A percentile compares a stretch with the other conserved stretches of the same genome.
These are phyloP conservation scores for Lipomyces yamadae DNA, from an alignment of 805 yeast species.

Conservation along the genomic window DNA sequence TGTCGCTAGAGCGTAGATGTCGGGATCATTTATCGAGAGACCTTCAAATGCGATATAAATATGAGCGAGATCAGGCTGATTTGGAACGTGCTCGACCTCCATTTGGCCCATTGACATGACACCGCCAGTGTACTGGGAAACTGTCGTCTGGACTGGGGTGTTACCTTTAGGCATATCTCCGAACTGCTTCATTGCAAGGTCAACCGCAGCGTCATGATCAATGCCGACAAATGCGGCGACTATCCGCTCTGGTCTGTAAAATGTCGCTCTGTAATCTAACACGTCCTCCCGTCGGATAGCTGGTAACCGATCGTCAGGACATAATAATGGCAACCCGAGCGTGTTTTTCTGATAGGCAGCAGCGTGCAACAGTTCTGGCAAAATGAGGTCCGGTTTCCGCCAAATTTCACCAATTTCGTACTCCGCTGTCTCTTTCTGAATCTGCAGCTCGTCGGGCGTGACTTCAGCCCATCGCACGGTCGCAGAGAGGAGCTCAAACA, in stretches of 20 bases:
- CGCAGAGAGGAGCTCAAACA: constrained; percentile 77
- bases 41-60: constrained; percentile 90
- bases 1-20: constrained; percentile 87
- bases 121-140: constrained; percentile 66
- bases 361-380: constrained; percentile 89
- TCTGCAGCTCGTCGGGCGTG: constrained; percentile 70
- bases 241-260: constrained; percentile 77
- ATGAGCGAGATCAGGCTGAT: constrained; percentile 77
- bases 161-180: constrained; percentile 58
- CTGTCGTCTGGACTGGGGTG: constrained; percentile 39
- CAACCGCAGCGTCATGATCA: constrained; percentile 67
- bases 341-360: constrained; percentile 76
- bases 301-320: constrained; percentile 72
- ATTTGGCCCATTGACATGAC: constrained; percentile 27
- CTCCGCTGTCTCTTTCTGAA: constrained; percentile 71
- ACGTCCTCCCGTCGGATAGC: constrained; percentile 59
- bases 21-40: constrained; percentile 77
- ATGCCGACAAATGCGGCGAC: constrained; percentile 91
- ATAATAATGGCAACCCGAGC: constrained; percentile 82
- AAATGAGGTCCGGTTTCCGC: constrained; percentile 78
- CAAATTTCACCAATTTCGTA: constrained; percentile 85
- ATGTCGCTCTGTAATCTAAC: constrained; percentile 61
- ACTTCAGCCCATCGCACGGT: constrained; percentile 76
- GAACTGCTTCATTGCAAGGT: constrained; percentile 63
- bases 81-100: constrained; percentile 33